Percentiles rank a stretch among this genome's conserved stretches.
phyloP scores from a whole-genome alignment of 495 filamentous ascomycete genomes.

The Oidiodendron maius region DNA sequence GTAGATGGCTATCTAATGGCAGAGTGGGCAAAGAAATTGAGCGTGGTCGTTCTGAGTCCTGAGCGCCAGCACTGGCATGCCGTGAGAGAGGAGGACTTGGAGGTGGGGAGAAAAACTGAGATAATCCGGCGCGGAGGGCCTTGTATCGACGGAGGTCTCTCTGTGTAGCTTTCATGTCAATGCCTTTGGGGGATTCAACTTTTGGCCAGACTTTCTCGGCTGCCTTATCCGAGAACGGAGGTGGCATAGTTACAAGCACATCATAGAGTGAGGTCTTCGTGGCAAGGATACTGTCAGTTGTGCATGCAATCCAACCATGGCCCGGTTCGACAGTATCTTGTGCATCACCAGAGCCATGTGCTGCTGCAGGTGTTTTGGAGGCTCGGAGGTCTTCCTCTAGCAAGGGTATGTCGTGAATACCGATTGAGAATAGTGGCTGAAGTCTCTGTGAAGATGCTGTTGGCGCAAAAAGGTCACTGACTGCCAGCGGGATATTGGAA shows the following conservation, averaged over 20 bases:
- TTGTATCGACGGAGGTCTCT: constrained; percentile 78
- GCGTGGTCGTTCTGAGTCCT: constrained; percentile 22
- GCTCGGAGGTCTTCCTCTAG: constrained; percentile 49
- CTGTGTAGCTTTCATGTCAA: constrained; percentile 77
- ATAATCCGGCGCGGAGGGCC: constrained; percentile 62
- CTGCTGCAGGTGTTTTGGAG: constrained; percentile 23
- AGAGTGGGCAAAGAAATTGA: constrained; percentile 18
- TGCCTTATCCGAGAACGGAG: constrained; percentile 51
- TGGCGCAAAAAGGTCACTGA: constrained; percentile 57
- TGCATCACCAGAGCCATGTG: constrained; percentile 13
- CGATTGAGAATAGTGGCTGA: constrained; percentile 83
- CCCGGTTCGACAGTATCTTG: constrained; percentile 38
- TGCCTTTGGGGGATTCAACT: constrained; percentile 56
- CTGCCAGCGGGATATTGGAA: constrained; percentile 65
- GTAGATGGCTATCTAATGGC: constrained; percentile 26
- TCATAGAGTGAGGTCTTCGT: constrained; percentile 86
- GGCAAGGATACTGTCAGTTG: constrained; percentile 84
- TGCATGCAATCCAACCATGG: constrained; percentile 85
- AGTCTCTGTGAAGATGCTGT: constrained; percentile 56
- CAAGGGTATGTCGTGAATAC: constrained; percentile 85
- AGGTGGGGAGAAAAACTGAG: constrained; percentile 28
- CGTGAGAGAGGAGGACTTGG: constrained; percentile 3
- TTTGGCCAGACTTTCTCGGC: constrained; percentile 63
- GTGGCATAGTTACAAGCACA: constrained; percentile 73
- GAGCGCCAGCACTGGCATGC: constrained; percentile 21